Evolutionary conservation across 495 filamentous ascomycete genomes (phyloP).

Genomic region (Aspergillus conjunctus): DNA sequence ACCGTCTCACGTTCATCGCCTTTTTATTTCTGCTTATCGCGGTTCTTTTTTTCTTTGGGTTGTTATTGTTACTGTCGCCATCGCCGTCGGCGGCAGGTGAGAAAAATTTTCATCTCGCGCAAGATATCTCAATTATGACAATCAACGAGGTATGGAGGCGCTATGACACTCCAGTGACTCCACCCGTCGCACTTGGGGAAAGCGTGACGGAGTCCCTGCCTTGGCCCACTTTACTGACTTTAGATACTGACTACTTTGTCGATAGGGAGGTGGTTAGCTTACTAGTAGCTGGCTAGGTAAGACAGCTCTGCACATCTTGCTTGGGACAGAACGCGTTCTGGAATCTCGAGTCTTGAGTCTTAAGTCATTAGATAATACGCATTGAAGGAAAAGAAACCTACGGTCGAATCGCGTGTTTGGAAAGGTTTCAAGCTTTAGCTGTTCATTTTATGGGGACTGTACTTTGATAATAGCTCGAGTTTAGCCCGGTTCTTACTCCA

Average conservation of each 20-base stretch:
- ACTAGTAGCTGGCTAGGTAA: slow-evolving; percentile 4
- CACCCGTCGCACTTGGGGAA: neutral
- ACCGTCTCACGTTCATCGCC: neutral
- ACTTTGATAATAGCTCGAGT: neutral
- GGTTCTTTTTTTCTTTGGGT: neutral
- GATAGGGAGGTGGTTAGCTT: neutral
- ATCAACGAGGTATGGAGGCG: no score
- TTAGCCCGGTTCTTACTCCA: neutral
- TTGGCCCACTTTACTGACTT: slow-evolving; percentile 24
- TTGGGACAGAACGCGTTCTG: slow-evolving; percentile 16
- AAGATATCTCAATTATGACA: neutral
- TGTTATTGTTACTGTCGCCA: no score
- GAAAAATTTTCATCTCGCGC: neutral
- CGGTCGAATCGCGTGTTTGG: neutral
- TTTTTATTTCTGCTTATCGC: neutral
- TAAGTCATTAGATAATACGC: slow-evolving; percentile 9
- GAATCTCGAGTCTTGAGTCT: slow-evolving; percentile 8
- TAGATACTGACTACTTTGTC: slow-evolving; percentile 15
- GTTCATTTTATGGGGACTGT: neutral
- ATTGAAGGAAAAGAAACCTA: neutral
- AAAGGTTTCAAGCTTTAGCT: neutral
- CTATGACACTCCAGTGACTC: no score
- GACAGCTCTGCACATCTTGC: slow-evolving; percentile 21
- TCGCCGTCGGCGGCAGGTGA: neutral
- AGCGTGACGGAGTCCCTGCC: neutral